Evolutionary conservation across 192 early-diverging fungal genomes (phyloP), one percentile per base, ranked within the genome.

Genomic region (Coemansia sp.): DNA sequence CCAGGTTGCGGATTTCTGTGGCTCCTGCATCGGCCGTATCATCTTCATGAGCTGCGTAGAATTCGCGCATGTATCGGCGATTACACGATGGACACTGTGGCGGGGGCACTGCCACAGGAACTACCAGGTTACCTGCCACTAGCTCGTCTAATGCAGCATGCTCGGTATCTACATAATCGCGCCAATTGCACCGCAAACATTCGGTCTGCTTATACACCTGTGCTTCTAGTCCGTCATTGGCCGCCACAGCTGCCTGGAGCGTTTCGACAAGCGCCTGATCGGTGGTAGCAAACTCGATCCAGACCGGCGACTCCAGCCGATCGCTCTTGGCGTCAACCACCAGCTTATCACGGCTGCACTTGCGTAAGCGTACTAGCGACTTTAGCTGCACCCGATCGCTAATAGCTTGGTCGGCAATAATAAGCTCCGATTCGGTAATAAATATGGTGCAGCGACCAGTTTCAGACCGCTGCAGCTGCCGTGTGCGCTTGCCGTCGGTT

Each of bases 181-280:
- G 51, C 79, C 79, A 80, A 23, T 46, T 44, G 46, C 79, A 80
- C 7, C 69, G 68, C 42, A 80, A 50, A 36, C 79, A 80, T 45
- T 67, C 64, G 16, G 72, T 65, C 36, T 71, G 79, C 50, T 69
- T 67, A 53, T 51, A 80, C 43, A 80, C 57, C 44, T 70, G 66
- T 2, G 40, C 26, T 16, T 61, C 58, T 3, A 39, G 32, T 39
- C 23, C 51, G 1, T 41, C 39, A 15, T 62, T 69, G 5, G 42
- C 59, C 15, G 42, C 39, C 8, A 43, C 62, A 9, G 49, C 53
- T 7, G 47, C 41, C 18, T 41, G 41, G 3, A 69, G 14, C 21
- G 37, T 2, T 39, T 17, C 20, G 0, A 32, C 1, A 28, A 21
- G 26, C 21, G 34, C 50, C 12, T 16, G n/a, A 37, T 26, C 28